A percentile compares a stretch with the other conserved stretches of the same genome.
Evolutionary conservation across 2,329 filamentous ascomycete genomes (phyloP).

Genomic region (Fusarium nanum): DNA sequence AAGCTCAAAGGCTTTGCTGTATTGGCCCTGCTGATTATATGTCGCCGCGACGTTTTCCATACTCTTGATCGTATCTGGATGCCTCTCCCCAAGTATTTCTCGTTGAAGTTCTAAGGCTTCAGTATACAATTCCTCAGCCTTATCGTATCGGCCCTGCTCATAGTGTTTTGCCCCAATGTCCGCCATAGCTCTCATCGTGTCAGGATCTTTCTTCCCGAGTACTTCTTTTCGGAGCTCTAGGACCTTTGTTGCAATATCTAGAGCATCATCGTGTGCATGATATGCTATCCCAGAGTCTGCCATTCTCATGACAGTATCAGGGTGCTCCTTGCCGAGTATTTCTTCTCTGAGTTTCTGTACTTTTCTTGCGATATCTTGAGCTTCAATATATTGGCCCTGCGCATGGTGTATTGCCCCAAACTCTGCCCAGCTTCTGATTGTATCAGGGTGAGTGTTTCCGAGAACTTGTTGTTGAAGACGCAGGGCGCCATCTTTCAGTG

Average conservation of each 20-base stretch:
- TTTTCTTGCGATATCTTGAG: too few species aligned
- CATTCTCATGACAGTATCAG: too few species aligned
- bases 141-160: rapidly evolving
- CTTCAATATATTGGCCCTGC: too few species aligned
- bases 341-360: too few species aligned
- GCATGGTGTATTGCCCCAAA: too few species aligned
- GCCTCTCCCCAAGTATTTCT: background rate
- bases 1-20: background rate
- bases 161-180: background rate
- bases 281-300: too few species aligned
- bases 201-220: slow-evolving; percentile 9
- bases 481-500: background rate
- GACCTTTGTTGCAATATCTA: too few species aligned
- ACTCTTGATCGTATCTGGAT: background rate
- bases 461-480: background rate
- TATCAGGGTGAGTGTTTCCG: background rate
- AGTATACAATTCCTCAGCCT: rapidly evolving
- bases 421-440: background rate
- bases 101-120: background rate
- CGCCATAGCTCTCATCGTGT: slow-evolving; percentile 1
- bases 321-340: too few species aligned
- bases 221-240: background rate
- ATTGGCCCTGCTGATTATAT: background rate
- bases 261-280: too few species aligned
- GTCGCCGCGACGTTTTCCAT: rapidly evolving